A percentile compares a stretch with the other conserved stretches of the same genome.
These are phyloP conservation scores for Colletotrichum truncatum DNA, from an alignment of 2,329 filamentous ascomycete genomes.

Conservation along the genomic window DNA sequence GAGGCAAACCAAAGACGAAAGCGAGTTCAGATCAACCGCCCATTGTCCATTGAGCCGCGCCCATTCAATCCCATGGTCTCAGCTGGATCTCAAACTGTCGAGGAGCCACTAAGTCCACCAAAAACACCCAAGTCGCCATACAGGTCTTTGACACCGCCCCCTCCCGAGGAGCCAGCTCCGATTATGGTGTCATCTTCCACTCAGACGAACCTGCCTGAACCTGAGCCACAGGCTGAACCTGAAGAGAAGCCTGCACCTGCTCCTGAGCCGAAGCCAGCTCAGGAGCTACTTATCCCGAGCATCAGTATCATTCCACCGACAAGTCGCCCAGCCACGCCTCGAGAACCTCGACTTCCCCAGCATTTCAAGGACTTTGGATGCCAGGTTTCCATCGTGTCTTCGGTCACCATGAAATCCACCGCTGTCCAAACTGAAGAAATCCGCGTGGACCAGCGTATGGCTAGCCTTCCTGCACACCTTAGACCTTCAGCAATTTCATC, in stretches of 20 bases:
- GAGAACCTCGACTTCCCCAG: slow-evolving; percentile 78
- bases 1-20: slow-evolving; percentile 77
- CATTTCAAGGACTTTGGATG: slow-evolving; percentile 84
- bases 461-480: slow-evolving; percentile 79
- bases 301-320: slow-evolving; percentile 92
- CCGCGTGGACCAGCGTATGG: slow-evolving; percentile 79
- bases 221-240: slow-evolving; percentile 27
- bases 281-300: slow-evolving; percentile 73
- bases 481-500: slow-evolving; percentile 80
- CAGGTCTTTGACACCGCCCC: slow-evolving; percentile 50
- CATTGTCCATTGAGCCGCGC: slow-evolving; percentile 58
- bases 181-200: slow-evolving; percentile 66
- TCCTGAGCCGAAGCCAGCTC: slow-evolving; percentile 27
- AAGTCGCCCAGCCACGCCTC: slow-evolving; percentile 83
- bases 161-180: slow-evolving; percentile 44
- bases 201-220: slow-evolving; percentile 61
- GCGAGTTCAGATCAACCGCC: slow-evolving; percentile 65
- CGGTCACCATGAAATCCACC: slow-evolving; percentile 62
- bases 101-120: slow-evolving; percentile 71
- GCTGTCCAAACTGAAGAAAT: slow-evolving; percentile 90
- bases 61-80: slow-evolving; percentile 67
- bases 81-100: slow-evolving; percentile 68
- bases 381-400: slow-evolving; percentile 72
- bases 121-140: slow-evolving; percentile 68
- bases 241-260: slow-evolving; percentile 32